Evolutionary conservation across 2,329 filamentous ascomycete species (phyloP).

Genomic region (Colletotrichum zoysiae): DNA sequence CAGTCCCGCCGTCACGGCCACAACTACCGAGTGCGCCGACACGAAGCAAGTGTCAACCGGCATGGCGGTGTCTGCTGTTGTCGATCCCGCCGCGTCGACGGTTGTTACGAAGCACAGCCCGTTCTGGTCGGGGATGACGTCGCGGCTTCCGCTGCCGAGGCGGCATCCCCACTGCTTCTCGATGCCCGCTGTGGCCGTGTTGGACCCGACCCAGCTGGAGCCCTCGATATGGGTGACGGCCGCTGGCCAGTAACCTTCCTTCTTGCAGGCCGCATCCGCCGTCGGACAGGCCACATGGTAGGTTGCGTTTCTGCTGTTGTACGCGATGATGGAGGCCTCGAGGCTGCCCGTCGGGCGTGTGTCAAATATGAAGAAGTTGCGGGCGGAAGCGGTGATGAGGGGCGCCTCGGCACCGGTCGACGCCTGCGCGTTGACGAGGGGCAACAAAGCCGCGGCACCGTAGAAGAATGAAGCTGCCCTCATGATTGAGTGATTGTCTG

Average conservation of each 20-base stretch:
- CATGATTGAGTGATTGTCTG: not conserved
- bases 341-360: conserved; percentile 26
- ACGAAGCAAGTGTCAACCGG: conserved; percentile 28
- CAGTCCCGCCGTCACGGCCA: conserved; percentile 30
- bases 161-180: conserved; percentile 28
- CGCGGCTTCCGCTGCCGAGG: conserved; percentile 5
- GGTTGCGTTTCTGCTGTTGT: conserved; percentile 7
- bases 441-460: conserved; percentile 6
- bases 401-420: not conserved
- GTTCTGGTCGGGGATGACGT: conserved; percentile 13
- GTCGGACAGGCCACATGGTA: conserved; percentile 26
- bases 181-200: conserved; percentile 30
- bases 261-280: conserved; percentile 18
- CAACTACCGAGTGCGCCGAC: conserved; percentile 25
- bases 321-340: conserved; percentile 32
- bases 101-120: conserved; percentile 29
- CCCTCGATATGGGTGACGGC: conserved; percentile 18
- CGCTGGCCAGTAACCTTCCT: conserved; percentile 33
- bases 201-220: conserved; percentile 27
- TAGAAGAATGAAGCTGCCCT: not conserved
- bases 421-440: conserved; percentile 5
- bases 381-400: conserved; percentile 20
- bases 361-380: conserved; percentile 32
- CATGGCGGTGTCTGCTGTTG: not conserved
- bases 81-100: not conserved